Percentiles rank a stretch among this genome's conserved stretches.
Conservation (phyloP, 2,329 filamentous ascomycete genomes). For the Trichoderma arundinaceum region DNA sequence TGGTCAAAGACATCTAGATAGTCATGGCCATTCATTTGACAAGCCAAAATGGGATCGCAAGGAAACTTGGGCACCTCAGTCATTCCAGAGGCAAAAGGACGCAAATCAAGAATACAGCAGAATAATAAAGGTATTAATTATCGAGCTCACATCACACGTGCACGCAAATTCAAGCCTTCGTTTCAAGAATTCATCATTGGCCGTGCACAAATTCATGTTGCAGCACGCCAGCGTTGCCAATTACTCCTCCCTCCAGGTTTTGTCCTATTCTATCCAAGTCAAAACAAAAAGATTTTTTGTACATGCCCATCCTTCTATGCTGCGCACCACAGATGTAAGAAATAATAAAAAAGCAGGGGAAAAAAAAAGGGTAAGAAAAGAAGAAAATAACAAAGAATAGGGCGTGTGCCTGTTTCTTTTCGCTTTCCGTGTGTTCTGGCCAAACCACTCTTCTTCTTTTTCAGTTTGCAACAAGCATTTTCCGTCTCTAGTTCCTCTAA, state of each 20-base stretch:
- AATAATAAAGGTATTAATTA: not conserved
- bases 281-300: conserved; percentile 23
- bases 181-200: conserved; percentile 31
- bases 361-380: not conserved
- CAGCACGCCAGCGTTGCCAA: conserved; percentile 30
- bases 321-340: conserved; percentile 29
- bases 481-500: conserved; percentile 30
- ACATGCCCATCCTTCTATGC: conserved; percentile 33
- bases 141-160: not conserved
- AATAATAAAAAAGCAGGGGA: not conserved
- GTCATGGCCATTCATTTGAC: too few relatives aligned
- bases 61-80: too few relatives aligned
- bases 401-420: not conserved
- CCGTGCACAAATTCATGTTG: conserved; percentile 8
- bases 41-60: too few relatives aligned
- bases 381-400: not conserved
- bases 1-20: too few relatives aligned
- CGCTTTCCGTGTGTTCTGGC: conserved; percentile 16
- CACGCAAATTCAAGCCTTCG: conserved; percentile 19
- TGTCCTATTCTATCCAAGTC: conserved; percentile 34
- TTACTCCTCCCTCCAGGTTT: conserved; percentile 28
- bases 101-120: not conserved
- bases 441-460: conserved; percentile 14
- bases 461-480: conserved; percentile 26
- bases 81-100: too few relatives aligned